phyloP scores from a whole-genome alignment of 331 rosid genomes.

The Telfairia occidentalis region DNA sequence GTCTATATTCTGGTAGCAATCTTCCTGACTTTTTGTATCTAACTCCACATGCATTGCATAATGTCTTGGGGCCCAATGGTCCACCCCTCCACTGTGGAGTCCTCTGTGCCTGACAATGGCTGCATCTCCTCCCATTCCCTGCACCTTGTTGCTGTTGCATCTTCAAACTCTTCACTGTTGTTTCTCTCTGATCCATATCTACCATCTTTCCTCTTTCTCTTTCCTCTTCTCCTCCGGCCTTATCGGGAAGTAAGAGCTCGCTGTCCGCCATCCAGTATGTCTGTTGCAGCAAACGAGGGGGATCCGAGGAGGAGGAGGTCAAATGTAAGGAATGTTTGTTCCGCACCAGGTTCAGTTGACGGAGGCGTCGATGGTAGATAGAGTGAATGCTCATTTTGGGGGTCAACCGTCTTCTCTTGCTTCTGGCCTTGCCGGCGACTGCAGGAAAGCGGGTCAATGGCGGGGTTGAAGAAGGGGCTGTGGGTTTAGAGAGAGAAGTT shows the following conservation, averaged over 20 bases:
- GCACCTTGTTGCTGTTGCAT: not conserved
- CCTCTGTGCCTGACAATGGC: constrained; percentile 50
- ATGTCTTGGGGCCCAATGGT: constrained; percentile 52
- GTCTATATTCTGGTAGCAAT: constrained; percentile 53
- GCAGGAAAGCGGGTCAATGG: not conserved
- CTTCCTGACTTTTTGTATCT: constrained; percentile 24
- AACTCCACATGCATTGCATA: constrained; percentile 74
- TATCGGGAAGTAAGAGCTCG: constrained; percentile 31
- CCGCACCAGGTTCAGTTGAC: not conserved
- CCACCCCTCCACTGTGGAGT: constrained; percentile 74
- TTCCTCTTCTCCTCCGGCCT: constrained; percentile 10
- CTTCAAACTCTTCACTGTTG: not conserved
- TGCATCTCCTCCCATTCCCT: constrained; percentile 34
- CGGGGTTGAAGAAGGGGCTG: not conserved
- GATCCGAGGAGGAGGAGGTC: constrained; percentile 23
- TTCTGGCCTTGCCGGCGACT: constrained; percentile 60
- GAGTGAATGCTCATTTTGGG: constrained; percentile 25
- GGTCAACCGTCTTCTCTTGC: constrained; percentile 56
- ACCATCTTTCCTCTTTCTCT: constrained; percentile 3
- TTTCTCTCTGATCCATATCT: not conserved
- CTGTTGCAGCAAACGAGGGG: constrained; percentile 24
- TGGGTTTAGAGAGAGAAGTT: not conserved
- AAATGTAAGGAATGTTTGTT: not conserved
- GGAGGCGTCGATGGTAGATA: constrained; percentile 18
- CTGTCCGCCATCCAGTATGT: constrained; percentile 50